These are phyloP conservation scores for Elsinoe australis DNA, from an alignment of 2,329 filamentous ascomycete genomes.

Conservation along the genomic window DNA sequence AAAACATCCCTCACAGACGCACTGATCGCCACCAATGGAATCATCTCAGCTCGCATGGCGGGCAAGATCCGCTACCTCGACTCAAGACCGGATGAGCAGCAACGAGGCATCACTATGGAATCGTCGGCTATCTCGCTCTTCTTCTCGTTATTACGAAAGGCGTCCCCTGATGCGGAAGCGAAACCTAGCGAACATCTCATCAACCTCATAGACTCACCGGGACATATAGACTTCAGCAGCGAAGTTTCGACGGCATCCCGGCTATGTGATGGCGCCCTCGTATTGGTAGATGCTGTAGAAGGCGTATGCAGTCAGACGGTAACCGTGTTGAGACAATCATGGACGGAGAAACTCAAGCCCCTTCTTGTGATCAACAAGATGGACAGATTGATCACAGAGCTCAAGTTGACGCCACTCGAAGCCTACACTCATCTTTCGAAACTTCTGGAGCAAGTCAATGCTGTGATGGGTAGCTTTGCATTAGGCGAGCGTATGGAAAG, in stretches of 20 bases:
- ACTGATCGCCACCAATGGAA: slow-evolving; percentile 95
- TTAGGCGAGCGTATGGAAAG: slow-evolving; percentile 98
- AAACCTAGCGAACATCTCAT: slow-evolving; percentile 84
- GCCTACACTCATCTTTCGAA: slow-evolving; percentile 85
- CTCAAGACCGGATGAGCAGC: slow-evolving; percentile 90
- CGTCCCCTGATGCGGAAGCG: slow-evolving; percentile 44
- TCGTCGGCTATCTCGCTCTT: slow-evolving; percentile 95
- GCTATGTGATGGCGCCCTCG: slow-evolving; percentile 86
- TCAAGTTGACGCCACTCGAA: slow-evolving; percentile 85
- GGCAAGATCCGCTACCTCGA: slow-evolving; percentile 98
- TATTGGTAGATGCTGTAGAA: slow-evolving; percentile 93
- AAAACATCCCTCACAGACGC: slow-evolving; percentile 97
- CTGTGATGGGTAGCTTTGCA: slow-evolving; percentile 94
- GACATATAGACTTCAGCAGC: slow-evolving; percentile 97
- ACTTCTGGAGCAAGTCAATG: slow-evolving; percentile 91
- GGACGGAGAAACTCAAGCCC: slow-evolving; percentile 91
- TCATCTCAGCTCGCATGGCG: slow-evolving; percentile 94
- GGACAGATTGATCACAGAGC: slow-evolving; percentile 85
- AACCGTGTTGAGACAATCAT: slow-evolving; percentile 87
- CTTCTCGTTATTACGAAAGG: slow-evolving; percentile 80
- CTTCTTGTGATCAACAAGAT: slow-evolving; percentile 97
- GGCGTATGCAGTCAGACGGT: slow-evolving; percentile 98
- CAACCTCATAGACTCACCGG: slow-evolving; percentile 95
- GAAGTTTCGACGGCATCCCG: slow-evolving; percentile 94
- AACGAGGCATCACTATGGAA: slow-evolving; percentile 98